Percentiles rank a stretch among this genome's conserved stretches.
Evolutionary conservation across 2,329 filamentous ascomycete genomes (phyloP).

Genomic region (Fusarium sp.): DNA sequence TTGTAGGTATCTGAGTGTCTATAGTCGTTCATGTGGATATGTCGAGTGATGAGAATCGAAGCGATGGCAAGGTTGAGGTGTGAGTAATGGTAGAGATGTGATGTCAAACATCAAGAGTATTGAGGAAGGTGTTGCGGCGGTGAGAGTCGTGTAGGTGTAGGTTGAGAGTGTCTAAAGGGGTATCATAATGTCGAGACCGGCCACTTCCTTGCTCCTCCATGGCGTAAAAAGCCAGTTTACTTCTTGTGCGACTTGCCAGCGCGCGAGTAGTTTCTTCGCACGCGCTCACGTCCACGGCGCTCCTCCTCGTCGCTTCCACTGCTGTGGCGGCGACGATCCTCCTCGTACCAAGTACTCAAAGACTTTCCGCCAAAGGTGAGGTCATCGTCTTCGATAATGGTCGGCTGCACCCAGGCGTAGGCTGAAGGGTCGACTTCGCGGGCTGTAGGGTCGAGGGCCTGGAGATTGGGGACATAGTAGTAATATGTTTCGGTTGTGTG

Average conservation of each 20-base stretch:
- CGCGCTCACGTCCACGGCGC: conserved; percentile 56
- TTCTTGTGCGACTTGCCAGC: conserved; percentile 51
- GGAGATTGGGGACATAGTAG: conserved; percentile 52
- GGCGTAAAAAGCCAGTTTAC: conserved; percentile 33
- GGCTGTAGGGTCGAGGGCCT: conserved; percentile 51
- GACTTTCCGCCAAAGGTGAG: conserved; percentile 72
- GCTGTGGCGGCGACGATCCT: conserved; percentile 63
- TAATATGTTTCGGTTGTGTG: conserved; percentile 49
- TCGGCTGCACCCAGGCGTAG: conserved; percentile 64
- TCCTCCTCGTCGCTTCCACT: conserved; percentile 56
- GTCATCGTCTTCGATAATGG: conserved; percentile 71
- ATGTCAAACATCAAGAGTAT: conserved; percentile 3
- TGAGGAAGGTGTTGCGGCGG: conserved; percentile 20
- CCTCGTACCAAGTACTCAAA: conserved; percentile 71
- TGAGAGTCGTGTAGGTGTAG: conserved; percentile 7
- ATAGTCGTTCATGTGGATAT: conserved; percentile 40
- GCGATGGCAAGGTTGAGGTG: conserved; percentile 16
- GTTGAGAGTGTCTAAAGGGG: conserved; percentile 27
- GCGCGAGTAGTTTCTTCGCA: conserved; percentile 49
- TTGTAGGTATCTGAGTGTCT: conserved; percentile 32
- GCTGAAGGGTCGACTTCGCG: conserved; percentile 52
- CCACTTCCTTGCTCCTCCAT: conserved; percentile 11
- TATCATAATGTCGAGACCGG: conserved; percentile 40
- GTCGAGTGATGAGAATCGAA: conserved; percentile 25
- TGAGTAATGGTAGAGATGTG: conserved; percentile 6